phyloP scores from a whole-genome alignment of 495 filamentous ascomycete species.

The Trichocladium uniseriatum region DNA sequence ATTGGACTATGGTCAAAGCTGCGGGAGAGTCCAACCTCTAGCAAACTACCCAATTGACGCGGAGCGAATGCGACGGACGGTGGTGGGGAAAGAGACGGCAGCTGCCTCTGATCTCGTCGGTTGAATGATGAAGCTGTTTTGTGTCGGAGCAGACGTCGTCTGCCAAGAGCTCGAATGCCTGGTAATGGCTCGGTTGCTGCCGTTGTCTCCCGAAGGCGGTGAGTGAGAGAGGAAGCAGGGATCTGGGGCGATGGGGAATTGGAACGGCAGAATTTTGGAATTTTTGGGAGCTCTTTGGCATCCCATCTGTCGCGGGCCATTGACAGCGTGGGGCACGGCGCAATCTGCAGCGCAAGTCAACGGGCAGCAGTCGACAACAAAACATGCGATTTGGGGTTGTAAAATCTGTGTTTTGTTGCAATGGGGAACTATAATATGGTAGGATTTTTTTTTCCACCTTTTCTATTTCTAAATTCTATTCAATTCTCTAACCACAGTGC shows the following conservation, averaged over 20 bases:
- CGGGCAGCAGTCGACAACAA: not conserved
- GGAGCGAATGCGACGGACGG: not conserved
- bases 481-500: slow-evolving; percentile 2
- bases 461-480: too few relatives aligned
- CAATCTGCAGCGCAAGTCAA: not conserved
- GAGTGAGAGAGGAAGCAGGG: slow-evolving; percentile 4
- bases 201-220: slow-evolving; percentile 33
- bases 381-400: not conserved
- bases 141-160: slow-evolving; percentile 3
- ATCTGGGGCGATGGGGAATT: not conserved
- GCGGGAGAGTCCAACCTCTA: not conserved
- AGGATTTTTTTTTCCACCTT: not conserved
- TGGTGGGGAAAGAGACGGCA: not conserved
- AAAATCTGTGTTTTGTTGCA: not conserved
- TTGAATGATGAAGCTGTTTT: slow-evolving; percentile 13
- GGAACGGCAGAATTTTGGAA: slow-evolving; percentile 31
- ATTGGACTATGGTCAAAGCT: not conserved
- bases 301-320: not conserved
- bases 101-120: not conserved
- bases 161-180: slow-evolving; percentile 17
- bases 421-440: slow-evolving; percentile 6
- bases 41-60: slow-evolving; percentile 7
- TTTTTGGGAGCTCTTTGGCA: slow-evolving; percentile 18
- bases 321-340: slow-evolving; percentile 2
- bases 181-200: slow-evolving; percentile 15